Evolutionary conservation across 306 rosid species (phyloP).

Genomic region (Senna tora): DNA sequence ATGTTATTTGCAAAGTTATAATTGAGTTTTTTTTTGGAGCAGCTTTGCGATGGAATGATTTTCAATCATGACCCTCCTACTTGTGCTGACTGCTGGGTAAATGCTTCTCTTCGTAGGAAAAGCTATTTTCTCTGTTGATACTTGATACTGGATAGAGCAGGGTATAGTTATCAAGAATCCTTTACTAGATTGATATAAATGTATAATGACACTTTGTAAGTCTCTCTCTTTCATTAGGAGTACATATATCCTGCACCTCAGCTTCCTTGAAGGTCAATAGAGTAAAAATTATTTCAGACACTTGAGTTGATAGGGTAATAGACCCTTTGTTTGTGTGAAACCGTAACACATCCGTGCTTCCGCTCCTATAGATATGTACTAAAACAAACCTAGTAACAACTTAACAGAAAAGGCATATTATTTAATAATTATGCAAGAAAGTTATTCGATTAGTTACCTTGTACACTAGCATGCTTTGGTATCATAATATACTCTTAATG

Average conservation of each 20-base stretch:
- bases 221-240: not conserved
- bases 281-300: slow-evolving; percentile 14
- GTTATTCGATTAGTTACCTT: slow-evolving; percentile 21
- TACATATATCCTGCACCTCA: slow-evolving; percentile 20
- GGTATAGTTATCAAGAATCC: not conserved
- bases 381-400: slow-evolving; percentile 12
- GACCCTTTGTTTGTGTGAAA: slow-evolving; percentile 1
- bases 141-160: slow-evolving; percentile 19
- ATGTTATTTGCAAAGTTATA: slow-evolving; percentile 28
- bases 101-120: slow-evolving; percentile 39
- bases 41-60: slow-evolving; percentile 91
- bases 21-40: slow-evolving; percentile 52
- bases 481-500: slow-evolving; percentile 12
- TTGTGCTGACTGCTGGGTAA: slow-evolving; percentile 90
- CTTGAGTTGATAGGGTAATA: not conserved
- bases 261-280: slow-evolving; percentile 15
- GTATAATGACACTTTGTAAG: slow-evolving; percentile 2
- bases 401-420: not conserved
- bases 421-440: slow-evolving; percentile 18
- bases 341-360: slow-evolving; percentile 2
- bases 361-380: slow-evolving; percentile 21
- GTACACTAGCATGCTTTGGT: slow-evolving; percentile 29
- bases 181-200: slow-evolving; percentile 24
- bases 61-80: slow-evolving; percentile 89
- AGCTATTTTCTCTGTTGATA: slow-evolving; percentile 27